phyloP scores from a whole-genome alignment of 306 rosid species.

The Vigna reflexopilosa region DNA sequence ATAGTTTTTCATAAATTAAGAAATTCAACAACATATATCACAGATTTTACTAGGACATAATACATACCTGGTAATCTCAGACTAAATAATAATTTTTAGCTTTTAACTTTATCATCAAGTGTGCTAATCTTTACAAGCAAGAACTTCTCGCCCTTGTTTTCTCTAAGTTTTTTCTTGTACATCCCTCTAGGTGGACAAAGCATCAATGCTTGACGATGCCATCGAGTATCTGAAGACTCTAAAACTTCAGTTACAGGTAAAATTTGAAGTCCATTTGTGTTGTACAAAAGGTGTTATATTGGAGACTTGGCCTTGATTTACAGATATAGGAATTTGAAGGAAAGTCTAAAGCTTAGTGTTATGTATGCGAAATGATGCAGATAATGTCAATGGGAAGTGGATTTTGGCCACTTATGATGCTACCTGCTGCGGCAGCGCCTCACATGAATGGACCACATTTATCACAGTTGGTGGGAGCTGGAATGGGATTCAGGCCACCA shows the following conservation, averaged over 20 bases:
- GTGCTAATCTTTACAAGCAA: not conserved
- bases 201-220: conserved; percentile 67
- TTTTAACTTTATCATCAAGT: not conserved
- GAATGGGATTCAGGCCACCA: conserved; percentile 48
- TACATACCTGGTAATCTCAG: too few relatives aligned
- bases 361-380: conserved; percentile 44
- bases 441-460: conserved; percentile 21
- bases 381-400: conserved; percentile 58
- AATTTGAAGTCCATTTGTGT: not conserved
- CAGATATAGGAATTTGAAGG: not conserved
- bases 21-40: not conserved
- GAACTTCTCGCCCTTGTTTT: not conserved
- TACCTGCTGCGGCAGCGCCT: conserved; percentile 22
- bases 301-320: not conserved
- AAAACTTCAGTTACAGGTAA: conserved; percentile 64
- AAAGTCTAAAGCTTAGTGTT: not conserved
- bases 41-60: not conserved
- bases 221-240: conserved; percentile 63
- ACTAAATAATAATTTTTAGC: too few relatives aligned
- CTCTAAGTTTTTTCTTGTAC: not conserved
- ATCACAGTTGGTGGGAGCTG: conserved; percentile 1
- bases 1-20: not conserved
- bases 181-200: conserved; percentile 54
- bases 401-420: conserved; percentile 57
- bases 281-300: not conserved